Evolutionary conservation across 2,329 filamentous ascomycete genomes (phyloP), one percentile per base, ranked within the genome.

Genomic region (Nemania diffusa): DNA sequence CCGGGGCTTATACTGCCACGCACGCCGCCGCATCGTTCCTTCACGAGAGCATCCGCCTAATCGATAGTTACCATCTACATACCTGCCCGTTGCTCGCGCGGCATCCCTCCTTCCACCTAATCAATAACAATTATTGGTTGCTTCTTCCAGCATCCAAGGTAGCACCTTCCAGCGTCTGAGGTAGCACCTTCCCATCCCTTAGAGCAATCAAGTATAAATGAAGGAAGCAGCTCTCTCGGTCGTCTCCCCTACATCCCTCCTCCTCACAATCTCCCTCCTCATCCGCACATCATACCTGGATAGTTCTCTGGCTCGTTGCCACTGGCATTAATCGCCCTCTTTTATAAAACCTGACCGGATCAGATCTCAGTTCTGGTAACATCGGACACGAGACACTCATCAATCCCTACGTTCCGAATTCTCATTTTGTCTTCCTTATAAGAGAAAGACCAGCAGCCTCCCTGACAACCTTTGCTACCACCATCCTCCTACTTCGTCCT

Each of bases 61-160:
- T 61, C 62, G 44, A 63, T 60, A 60, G 32, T 57, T 27, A 63
- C 29, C 9, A 53, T 48, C 20, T 29, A 59, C 26, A 22, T 40
- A 24, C 29, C 52, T 34, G 13, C 20, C 17, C 24, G 32, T 48
- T 40, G 27, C n/a, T 46, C 40, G 22, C 29, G 9, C 29, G 42
- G n/a, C 53, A 58, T 58, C 53, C 46, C 24, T 62, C 57, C 37
- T 22, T 42, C 20, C 37, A 24, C 22, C 46, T 40, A 50, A 55
- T 55, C 46, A 58, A 57, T 17, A 48, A 37, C 53, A 32, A n/a
- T n/a, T 26, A 50, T 58, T 60, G 58, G 27, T 58, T 48, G 27
- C 57, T 37, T 22, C 34, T 51, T n/a, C 44, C 22, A 22, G 26
- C 32, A 42, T 57, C 48, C 51, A 46, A 20, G 22, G 26, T 17